Evolutionary conservation across 2,329 filamentous ascomycete species (phyloP).

Genomic region (Thelonectria olida): DNA sequence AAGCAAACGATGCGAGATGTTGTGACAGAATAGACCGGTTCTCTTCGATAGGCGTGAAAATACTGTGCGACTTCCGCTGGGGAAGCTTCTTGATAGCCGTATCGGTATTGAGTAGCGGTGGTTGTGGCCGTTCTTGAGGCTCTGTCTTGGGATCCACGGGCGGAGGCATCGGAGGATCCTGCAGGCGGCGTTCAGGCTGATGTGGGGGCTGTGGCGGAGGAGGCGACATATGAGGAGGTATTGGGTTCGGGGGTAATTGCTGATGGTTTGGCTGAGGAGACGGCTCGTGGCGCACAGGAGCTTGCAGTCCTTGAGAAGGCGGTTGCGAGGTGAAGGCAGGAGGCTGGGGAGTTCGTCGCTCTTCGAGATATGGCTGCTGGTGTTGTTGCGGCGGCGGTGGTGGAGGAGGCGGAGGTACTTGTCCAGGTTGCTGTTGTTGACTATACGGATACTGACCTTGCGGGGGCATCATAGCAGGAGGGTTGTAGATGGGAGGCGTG

Average conservation of each 20-base stretch:
- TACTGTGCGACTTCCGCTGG: constrained; percentile 86
- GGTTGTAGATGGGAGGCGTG: constrained; percentile 86
- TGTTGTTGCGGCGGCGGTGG: constrained; percentile 51
- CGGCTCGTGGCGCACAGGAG: constrained; percentile 61
- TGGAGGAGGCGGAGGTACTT: constrained; percentile 37
- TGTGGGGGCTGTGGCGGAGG: constrained; percentile 58
- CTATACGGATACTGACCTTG: constrained; percentile 34
- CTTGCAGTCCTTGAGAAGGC: constrained; percentile 57
- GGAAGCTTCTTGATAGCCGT: constrained; percentile 69
- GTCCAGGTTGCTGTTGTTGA: constrained; percentile 33
- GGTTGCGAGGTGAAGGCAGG: constrained; percentile 69
- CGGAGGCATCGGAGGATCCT: constrained; percentile 62
- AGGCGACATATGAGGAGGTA: constrained; percentile 63
- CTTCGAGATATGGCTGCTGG: constrained; percentile 74
- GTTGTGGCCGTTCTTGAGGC: constrained; percentile 56
- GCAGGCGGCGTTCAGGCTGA: constrained; percentile 51
- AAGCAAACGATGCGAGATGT: constrained; percentile 76
- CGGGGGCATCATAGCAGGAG: constrained; percentile 48
- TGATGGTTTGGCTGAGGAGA: constrained; percentile 67
- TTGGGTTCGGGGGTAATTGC: constrained; percentile 56
- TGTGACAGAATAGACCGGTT: constrained; percentile 88
- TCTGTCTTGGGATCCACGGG: constrained; percentile 61
- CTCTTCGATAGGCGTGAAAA: constrained; percentile 97
- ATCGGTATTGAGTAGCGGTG: constrained; percentile 60
- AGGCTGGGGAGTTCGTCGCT: constrained; percentile 80